Conservation (phyloP, 148 eudicot species). For the Linanthus parryae region DNA sequence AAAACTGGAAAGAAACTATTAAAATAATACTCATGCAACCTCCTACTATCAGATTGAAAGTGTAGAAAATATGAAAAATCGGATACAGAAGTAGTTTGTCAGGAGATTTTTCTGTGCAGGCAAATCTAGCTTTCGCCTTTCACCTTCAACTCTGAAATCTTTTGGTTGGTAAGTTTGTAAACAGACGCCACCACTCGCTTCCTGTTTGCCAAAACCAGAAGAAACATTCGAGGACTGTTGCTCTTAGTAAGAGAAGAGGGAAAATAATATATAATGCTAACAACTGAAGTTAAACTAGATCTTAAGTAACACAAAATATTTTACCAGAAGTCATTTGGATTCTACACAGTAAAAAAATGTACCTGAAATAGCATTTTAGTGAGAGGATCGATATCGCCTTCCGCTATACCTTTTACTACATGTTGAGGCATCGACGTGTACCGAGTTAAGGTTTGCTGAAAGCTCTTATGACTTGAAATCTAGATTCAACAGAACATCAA, state of each 20-base stretch:
- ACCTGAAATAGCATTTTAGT: conserved; percentile 84
- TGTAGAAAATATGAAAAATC: no score
- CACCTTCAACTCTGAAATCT: conserved; percentile 38
- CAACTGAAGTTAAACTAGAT: background rate
- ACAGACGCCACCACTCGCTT: conserved; percentile 18
- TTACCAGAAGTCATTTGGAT: no score
- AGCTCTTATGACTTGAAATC: background rate
- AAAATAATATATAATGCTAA: background rate
- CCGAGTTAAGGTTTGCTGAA: conserved; percentile 51
- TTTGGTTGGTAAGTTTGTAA: conserved; percentile 38
- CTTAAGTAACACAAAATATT: background rate
- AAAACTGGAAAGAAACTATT: background rate
- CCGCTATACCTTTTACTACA: conserved; percentile 73
- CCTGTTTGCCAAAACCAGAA: conserved; percentile 31
- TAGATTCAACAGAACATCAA: conserved; percentile 5
- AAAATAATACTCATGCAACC: background rate
- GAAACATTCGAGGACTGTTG: background rate
- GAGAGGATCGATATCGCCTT: conserved; percentile 83
- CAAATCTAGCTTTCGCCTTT: conserved; percentile 71
- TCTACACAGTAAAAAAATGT: conserved; percentile 4
- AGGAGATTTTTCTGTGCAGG: conserved; percentile 86
- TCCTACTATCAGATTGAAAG: background rate
- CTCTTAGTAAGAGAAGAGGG: background rate
- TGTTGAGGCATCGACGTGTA: conserved; percentile 56
- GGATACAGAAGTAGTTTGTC: conserved; percentile 99